Conservation (phyloP, 2,329 filamentous ascomycete species). For the Diplodia sapinea region DNA sequence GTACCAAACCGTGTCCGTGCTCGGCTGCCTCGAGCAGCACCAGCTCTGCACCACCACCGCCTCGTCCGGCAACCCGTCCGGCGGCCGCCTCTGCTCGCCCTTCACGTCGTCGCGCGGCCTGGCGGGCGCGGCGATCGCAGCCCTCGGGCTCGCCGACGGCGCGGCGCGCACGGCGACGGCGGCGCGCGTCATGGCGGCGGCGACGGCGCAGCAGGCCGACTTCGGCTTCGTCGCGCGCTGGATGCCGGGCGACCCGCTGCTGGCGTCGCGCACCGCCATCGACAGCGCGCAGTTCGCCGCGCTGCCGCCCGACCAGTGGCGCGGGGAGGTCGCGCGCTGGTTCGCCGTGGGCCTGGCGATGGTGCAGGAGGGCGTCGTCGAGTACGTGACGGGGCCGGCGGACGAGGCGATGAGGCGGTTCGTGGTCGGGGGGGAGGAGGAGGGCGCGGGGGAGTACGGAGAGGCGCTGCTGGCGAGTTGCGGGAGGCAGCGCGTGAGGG, state of each 20-base stretch:
- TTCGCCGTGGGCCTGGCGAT: slow-evolving; percentile 84
- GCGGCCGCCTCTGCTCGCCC: not conserved
- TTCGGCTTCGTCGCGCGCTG: slow-evolving; percentile 1
- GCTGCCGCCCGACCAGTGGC: slow-evolving; percentile 3
- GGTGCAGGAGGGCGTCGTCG: slow-evolving; percentile 73
- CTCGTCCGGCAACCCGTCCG: not conserved
- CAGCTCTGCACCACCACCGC: not conserved
- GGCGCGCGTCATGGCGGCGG: not conserved
- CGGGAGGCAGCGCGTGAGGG: not conserved
- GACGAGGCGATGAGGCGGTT: not conserved
- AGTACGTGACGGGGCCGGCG: slow-evolving; percentile 58
- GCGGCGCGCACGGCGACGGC: not conserved
- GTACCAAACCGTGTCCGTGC: not conserved
- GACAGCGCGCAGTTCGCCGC: not conserved
- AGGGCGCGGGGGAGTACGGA: not conserved
- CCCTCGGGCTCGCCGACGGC: not conserved
- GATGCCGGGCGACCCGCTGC: slow-evolving; percentile 10
- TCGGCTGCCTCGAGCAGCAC: slow-evolving; percentile 14
- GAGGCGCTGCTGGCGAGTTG: not conserved
- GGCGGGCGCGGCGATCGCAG: not conserved
- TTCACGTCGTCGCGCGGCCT: not conserved
- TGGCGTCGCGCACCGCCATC: not conserved
- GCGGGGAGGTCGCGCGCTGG: slow-evolving; percentile 78
- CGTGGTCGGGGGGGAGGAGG: not conserved
- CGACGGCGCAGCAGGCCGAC: not conserved